Base-by-base conservation (phyloP, 2,329 filamentous ascomycete species). In the Zymoseptoria brevis region DNA sequence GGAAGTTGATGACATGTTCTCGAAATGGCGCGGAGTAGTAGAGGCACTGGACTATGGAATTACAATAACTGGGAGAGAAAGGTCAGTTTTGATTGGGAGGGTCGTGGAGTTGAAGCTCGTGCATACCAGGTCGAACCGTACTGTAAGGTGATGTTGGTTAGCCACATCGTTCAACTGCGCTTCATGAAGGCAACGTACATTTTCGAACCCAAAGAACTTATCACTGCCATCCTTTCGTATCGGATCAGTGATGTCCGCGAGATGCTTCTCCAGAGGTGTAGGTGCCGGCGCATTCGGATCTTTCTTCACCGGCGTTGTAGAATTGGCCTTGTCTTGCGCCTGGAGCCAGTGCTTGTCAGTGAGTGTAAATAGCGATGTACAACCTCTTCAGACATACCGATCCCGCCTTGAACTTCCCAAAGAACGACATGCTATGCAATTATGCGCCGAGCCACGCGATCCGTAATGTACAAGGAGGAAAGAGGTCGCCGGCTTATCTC, bases 161-260 rank as follows among this genome's bases (percentile, higher is more conserved):
- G 53, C 55, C 29, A 22, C 8, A 53, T 50, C n/a, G 48, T 26
- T n/a, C 50, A 16, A 45, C 48, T 41, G n/a, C n/a, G 13, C 19
- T 53, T 7, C 24, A 35, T 21, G 41, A 7, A 53, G 19, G 29
- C 64, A 55, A 80, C 89, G 77, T 81, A 97, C 93, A 77, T 99
- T 99, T 77, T 99, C 94, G 74, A 97, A 87, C 16, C 94, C 94
- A 77, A 95, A 97, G 79, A 96, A 99, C 78, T 96, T 96, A 78
- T 97, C 94, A 73, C 89, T 96, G 57, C 94, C 94, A 75, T 97
- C 92, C 66, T 83, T 80, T 69, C 90, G 86, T 66, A 95, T 77
- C 2, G 92, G 86, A 3, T 91, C 92, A 60, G 89, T 86, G 74
- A 91, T 88, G 75, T 90, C 87, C 68, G 86, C 83, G 30, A 99